Evolutionary conservation across 164 flowering plant species (phyloP).

Genomic region (Chimonanthus praecox): DNA sequence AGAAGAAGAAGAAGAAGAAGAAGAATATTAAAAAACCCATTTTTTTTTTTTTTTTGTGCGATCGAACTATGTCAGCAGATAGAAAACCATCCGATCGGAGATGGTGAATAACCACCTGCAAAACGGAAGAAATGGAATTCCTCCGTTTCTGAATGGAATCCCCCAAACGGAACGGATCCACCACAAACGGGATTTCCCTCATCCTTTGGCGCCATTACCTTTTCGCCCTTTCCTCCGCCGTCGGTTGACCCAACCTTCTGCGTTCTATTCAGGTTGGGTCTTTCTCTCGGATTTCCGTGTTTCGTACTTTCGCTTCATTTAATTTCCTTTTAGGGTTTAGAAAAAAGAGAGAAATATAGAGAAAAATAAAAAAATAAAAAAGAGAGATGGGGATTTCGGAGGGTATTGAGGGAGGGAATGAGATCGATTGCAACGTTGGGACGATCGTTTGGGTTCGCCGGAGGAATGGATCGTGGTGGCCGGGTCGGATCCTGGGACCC

Average conservation of each 20-base stretch:
- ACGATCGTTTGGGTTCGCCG: slow-evolving; percentile 92
- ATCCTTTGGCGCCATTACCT: slow-evolving; percentile 2
- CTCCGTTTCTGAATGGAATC: slow-evolving; percentile 3
- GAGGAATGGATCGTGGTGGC: slow-evolving; percentile 99
- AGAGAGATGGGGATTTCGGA: slow-evolving; percentile 40
- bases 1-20: not conserved
- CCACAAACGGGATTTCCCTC: not conserved
- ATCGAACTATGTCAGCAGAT: not conserved
- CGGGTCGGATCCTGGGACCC: slow-evolving; percentile 75
- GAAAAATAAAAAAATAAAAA: not conserved
- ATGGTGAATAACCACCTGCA: not conserved
- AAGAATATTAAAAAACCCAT: not conserved
- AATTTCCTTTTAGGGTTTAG: slow-evolving; percentile 3
- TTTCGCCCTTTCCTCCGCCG: slow-evolving; percentile 5
- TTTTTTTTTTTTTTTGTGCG: not conserved
- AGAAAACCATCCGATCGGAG: not conserved
- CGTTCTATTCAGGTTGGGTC: not conserved
- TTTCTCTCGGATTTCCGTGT: too few relatives aligned
- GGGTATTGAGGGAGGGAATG: slow-evolving; percentile 15
- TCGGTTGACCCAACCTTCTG: not conserved
- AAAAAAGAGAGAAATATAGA: not conserved
- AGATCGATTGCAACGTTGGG: slow-evolving; percentile 52
- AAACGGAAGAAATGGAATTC: slow-evolving; percentile 10
- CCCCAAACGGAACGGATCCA: slow-evolving; percentile 5
- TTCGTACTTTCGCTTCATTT: not conserved